Evolutionary conservation across 495 filamentous ascomycete species (phyloP).

Genomic region (Penicillium roqueforti): DNA sequence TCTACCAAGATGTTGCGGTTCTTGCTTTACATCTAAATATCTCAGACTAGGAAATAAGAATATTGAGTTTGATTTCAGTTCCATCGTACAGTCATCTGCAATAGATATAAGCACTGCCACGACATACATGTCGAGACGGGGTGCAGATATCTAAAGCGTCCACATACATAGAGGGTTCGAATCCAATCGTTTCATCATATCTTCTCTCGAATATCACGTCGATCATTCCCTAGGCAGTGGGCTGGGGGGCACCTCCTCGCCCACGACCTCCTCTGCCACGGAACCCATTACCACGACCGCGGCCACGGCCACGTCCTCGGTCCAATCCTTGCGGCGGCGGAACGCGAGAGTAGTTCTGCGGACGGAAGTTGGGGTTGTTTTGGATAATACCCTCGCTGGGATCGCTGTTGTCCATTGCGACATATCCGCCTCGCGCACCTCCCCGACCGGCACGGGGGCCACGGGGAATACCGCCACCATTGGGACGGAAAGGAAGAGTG

Average conservation of each 20-base stretch:
- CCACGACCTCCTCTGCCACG: conserved; percentile 30
- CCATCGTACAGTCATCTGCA: conserved; percentile 4
- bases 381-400: conserved; percentile 46
- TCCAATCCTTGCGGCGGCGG: conserved; percentile 74
- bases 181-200: conserved; percentile 2
- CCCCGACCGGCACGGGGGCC: conserved; percentile 35
- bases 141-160: not conserved
- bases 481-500: conserved; percentile 36
- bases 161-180: conserved; percentile 7
- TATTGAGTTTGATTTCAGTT: not conserved
- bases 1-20: not conserved
- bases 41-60: not conserved
- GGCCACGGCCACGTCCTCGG: conserved; percentile 51
- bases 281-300: conserved; percentile 38
- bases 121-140: not conserved
- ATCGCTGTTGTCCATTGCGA: conserved; percentile 47
- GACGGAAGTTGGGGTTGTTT: conserved; percentile 52
- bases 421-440: conserved; percentile 45
- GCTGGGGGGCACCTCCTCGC: conserved; percentile 22
- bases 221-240: conserved; percentile 7
- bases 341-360: conserved; percentile 64
- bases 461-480: conserved; percentile 27
- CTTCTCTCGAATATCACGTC: not conserved
- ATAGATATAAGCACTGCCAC: not conserved
- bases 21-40: not conserved